Evolutionary conservation across 495 filamentous ascomycete species (phyloP).

Genomic region (Penicillium waksmanii): DNA sequence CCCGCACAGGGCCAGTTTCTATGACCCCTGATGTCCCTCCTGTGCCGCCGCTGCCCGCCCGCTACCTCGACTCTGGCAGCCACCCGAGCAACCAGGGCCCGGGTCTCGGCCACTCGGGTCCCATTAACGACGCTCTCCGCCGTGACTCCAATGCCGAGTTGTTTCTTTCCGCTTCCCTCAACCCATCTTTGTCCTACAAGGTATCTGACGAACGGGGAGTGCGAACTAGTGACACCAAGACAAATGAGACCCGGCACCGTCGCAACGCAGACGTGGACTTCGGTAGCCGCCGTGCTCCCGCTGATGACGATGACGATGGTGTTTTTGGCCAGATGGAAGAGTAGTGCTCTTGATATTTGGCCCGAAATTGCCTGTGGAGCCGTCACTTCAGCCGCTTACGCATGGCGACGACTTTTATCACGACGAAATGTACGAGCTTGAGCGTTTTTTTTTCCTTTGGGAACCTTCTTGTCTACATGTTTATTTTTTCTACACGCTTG

Average conservation of each 20-base stretch:
- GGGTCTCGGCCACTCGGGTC: constrained; percentile 30
- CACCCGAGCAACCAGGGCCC: constrained; percentile 31
- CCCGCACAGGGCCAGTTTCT: constrained; percentile 68
- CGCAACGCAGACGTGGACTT: constrained; percentile 79
- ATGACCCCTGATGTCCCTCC: constrained; percentile 80
- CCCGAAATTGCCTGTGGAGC: neutral
- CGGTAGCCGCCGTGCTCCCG: constrained; percentile 63
- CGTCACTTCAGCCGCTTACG: constrained; percentile 10
- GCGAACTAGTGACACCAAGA: constrained; percentile 37
- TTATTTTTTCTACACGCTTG: constrained; percentile 26
- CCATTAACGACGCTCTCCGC: constrained; percentile 45
- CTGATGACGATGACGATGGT: constrained; percentile 92
- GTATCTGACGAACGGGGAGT: constrained; percentile 52
- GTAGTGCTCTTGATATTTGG: constrained; percentile 41
- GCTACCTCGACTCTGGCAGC: constrained; percentile 44
- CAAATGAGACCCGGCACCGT: constrained; percentile 50
- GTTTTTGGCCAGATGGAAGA: constrained; percentile 97
- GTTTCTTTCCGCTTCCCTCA: constrained; percentile 46
- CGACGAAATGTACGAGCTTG: constrained; percentile 49
- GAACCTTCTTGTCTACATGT: constrained; percentile 36
- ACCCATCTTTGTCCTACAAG: constrained; percentile 54
- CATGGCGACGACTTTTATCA: constrained; percentile 29
- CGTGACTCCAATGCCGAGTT: constrained; percentile 40
- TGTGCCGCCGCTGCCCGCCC: constrained; percentile 78
- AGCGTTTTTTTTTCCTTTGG: constrained; percentile 40